Percentiles rank a stretch among this genome's conserved stretches.
Conservation (phyloP, 495 filamentous ascomycete genomes). For the Letharia lupina region DNA sequence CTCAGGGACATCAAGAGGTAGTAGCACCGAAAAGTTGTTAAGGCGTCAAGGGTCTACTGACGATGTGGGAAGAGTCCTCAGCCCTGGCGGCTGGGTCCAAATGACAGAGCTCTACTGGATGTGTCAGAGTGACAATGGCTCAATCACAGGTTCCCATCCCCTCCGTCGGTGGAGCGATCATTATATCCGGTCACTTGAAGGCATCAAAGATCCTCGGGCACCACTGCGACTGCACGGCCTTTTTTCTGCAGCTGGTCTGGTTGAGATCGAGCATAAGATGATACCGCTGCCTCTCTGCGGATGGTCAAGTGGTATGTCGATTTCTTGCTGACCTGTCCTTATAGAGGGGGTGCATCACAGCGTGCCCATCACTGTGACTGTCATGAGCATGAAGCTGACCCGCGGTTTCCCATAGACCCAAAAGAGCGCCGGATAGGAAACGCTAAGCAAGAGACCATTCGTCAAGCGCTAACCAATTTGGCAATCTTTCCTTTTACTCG, state of each 20-base stretch:
- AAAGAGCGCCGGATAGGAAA: conserved; percentile 55
- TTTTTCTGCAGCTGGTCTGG: conserved; percentile 61
- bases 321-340: not conserved
- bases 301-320: conserved; percentile 59
- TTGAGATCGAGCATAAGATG: conserved; percentile 62
- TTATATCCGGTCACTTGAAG: conserved; percentile 58
- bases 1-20: conserved; percentile 66
- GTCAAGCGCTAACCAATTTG: conserved; percentile 51
- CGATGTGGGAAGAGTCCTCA: conserved; percentile 41
- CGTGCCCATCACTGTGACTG: not conserved
- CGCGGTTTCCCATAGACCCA: conserved; percentile 37
- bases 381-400: conserved; percentile 2
- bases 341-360: not conserved
- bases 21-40: not conserved
- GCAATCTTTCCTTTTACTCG: conserved; percentile 56
- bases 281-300: conserved; percentile 64
- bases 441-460: conserved; percentile 52
- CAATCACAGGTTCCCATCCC: conserved; percentile 60
- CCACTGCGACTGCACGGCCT: conserved; percentile 53
- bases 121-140: conserved; percentile 84
- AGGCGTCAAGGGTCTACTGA: not conserved
- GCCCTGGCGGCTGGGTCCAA: conserved; percentile 78
- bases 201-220: conserved; percentile 61
- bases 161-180: conserved; percentile 64
- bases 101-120: conserved; percentile 84